Evolutionary conservation across 352 stramenopile species (phyloP).

Genomic region (Salisapilia sapeloensis): DNA sequence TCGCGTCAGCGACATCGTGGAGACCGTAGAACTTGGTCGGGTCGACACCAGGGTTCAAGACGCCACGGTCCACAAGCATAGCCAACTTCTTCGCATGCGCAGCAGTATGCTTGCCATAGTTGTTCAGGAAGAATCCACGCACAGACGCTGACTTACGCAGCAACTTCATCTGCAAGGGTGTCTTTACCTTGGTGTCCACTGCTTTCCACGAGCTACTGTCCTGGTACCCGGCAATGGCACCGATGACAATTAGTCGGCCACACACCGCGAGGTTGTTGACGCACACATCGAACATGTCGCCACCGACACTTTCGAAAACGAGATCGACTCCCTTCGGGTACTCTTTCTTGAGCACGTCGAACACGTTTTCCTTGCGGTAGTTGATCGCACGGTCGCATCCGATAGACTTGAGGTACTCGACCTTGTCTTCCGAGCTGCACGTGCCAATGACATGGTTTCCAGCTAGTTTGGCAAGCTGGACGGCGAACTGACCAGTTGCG

Average conservation of each 20-base stretch:
- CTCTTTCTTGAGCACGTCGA: constrained; percentile 26
- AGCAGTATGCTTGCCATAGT: constrained; percentile 10
- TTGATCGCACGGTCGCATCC: constrained; percentile 53
- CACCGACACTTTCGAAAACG: constrained; percentile 25
- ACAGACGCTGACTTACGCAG: constrained; percentile 20
- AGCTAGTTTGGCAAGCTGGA: constrained; percentile 57
- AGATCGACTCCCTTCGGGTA: constrained; percentile 21
- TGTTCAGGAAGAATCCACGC: constrained; percentile 24
- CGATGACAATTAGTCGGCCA: constrained; percentile 25
- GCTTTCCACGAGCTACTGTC: constrained; percentile 31
- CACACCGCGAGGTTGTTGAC: constrained; percentile 13
- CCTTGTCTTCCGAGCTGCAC: constrained; percentile 59
- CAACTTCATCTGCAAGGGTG: constrained; percentile 15
- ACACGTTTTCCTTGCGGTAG: constrained; percentile 44
- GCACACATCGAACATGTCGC: constrained; percentile 18
- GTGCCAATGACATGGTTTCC: constrained; percentile 52
- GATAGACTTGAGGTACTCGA: constrained; percentile 34
- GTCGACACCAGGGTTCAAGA: constrained; percentile 20
- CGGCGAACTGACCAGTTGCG: constrained; percentile 44
- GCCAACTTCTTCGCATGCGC: constrained; percentile 23
- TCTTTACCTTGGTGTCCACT: constrained; percentile 9
- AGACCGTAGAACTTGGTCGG: constrained; percentile 22
- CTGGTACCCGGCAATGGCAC: constrained; percentile 19
- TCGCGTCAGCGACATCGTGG: constrained; percentile 26
- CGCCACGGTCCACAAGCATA: constrained; percentile 16